phyloP scores from a whole-genome alignment of 345 rosid species.

The Melaleuca alternifolia region DNA sequence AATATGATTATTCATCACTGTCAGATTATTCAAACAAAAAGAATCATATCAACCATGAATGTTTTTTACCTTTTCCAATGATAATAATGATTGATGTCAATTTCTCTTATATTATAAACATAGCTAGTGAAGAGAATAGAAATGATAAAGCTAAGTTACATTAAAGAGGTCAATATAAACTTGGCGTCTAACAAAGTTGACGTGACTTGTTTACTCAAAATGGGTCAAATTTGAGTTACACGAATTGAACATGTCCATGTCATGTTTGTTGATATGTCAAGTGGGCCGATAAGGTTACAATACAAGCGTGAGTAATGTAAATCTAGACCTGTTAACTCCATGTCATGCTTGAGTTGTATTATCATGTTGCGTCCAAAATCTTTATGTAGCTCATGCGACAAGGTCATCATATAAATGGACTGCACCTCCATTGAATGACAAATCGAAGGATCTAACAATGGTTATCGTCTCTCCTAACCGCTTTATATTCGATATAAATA shows the following conservation, averaged over 20 bases:
- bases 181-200: neutral
- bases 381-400: no score
- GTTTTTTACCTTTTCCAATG: neutral
- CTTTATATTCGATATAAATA: neutral
- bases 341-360: neutral
- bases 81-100: neutral
- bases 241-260: rapidly evolving
- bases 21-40: rapidly evolving
- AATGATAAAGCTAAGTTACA: neutral
- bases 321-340: neutral
- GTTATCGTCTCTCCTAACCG: neutral
- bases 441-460: neutral
- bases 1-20: rapidly evolving
- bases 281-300: neutral
- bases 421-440: neutral
- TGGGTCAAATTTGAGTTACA: neutral
- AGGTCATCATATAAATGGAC: neutral
- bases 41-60: neutral
- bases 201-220: neutral
- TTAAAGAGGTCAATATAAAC: neutral
- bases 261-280: neutral
- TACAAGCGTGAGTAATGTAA: neutral
- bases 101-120: neutral
- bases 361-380: neutral
- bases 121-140: neutral